Conservation (phyloP, 768 basidiomycete species). For the Glaciozyma antarctica region DNA sequence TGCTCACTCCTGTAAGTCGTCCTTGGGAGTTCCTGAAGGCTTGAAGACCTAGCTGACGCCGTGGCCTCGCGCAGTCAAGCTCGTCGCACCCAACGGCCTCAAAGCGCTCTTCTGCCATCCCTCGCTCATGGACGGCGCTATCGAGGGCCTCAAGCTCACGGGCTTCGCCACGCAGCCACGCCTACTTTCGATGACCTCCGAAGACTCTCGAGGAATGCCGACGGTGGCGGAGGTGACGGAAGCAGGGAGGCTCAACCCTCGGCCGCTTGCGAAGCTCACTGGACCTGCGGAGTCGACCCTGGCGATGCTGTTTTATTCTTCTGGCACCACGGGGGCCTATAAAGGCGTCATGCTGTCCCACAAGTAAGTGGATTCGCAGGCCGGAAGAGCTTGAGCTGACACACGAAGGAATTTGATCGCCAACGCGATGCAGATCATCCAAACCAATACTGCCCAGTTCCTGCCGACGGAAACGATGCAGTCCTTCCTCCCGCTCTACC, state of each 20-base stretch:
- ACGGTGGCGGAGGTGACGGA: background rate
- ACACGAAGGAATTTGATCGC: background rate
- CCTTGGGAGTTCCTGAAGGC: too few species aligned
- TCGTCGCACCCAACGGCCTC: slow-evolving; percentile 1
- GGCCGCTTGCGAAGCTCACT: background rate
- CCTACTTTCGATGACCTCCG: background rate
- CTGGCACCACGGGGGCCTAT: background rate
- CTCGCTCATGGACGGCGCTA: background rate
- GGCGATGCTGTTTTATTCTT: background rate
- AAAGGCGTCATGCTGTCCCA: background rate
- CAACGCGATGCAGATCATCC: background rate
- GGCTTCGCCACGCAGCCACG: background rate
- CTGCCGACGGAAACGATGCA: background rate
- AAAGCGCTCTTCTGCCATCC: slow-evolving; percentile 4
- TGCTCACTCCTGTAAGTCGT: slow-evolving; percentile 1
- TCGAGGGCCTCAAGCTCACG: background rate
- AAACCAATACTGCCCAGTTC: background rate
- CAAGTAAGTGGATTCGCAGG: too few species aligned
- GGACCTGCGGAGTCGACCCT: background rate
- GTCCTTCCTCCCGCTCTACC: background rate
- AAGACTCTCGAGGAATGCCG: background rate
- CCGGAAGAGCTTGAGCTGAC: too few species aligned
- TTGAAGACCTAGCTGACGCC: too few species aligned
- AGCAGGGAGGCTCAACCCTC: background rate
- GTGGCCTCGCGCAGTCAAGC: background rate